Evolutionary conservation across 2,329 filamentous ascomycete species (phyloP).

Genomic region (Arachnomyces sp.): DNA sequence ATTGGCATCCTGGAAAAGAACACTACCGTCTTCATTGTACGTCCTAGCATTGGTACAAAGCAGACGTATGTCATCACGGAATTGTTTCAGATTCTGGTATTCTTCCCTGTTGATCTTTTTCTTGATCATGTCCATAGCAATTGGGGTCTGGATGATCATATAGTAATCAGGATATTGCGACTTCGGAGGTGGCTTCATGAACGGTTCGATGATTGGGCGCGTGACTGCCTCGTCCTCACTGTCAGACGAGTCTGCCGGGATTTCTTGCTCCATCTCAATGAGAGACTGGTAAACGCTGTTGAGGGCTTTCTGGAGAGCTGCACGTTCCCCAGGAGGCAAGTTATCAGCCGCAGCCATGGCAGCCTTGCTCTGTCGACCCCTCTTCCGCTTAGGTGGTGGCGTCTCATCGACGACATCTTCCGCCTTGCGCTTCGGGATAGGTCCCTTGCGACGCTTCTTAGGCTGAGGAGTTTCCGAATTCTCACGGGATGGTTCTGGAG

Average conservation of each 20-base stretch:
- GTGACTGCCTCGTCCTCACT: constrained; percentile 50
- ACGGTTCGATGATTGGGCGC: constrained; percentile 85
- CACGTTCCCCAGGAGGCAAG: constrained; percentile 62
- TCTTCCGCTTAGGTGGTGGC: constrained; percentile 69
- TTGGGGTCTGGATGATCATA: constrained; percentile 80
- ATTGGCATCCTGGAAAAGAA: constrained; percentile 87
- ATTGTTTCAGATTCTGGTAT: constrained; percentile 71
- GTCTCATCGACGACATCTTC: constrained; percentile 69
- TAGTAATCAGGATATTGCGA: constrained; percentile 93
- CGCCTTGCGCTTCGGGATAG: constrained; percentile 78
- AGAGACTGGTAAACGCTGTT: constrained; percentile 69
- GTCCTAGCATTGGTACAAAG: constrained; percentile 87
- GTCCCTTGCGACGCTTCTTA: constrained; percentile 74
- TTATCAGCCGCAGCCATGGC: constrained; percentile 41
- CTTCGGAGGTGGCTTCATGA: constrained; percentile 84
- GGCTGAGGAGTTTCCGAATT: constrained; percentile 73
- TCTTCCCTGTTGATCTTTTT: constrained; percentile 95
- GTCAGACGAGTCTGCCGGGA: constrained; percentile 44
- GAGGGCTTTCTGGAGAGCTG: constrained; percentile 70
- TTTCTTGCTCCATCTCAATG: constrained; percentile 76
- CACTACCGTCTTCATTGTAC: constrained; percentile 92
- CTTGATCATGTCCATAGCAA: constrained; percentile 92
- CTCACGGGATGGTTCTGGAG: constrained; percentile 69
- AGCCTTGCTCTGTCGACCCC: constrained; percentile 64
- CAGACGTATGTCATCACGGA: constrained; percentile 73